Conservation (phyloP, 371 early-diverging fungal genomes). For the Polyrhizophydium stewartii region DNA sequence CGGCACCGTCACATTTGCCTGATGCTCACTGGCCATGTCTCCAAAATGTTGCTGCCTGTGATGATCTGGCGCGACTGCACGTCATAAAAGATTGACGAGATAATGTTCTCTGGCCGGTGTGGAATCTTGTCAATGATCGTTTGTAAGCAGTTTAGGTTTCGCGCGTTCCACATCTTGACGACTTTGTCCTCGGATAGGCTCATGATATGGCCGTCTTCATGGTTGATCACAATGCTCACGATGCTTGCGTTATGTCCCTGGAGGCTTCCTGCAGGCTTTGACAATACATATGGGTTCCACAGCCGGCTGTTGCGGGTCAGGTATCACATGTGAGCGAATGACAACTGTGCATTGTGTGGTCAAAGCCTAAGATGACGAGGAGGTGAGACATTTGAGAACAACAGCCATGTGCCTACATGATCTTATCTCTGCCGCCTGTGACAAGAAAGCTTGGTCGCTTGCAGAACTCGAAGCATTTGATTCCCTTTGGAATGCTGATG, state of each 20-base stretch:
- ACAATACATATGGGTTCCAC: conserved; percentile 58
- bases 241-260: conserved; percentile 46
- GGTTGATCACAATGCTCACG: conserved; percentile 40
- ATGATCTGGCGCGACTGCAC: conserved; percentile 36
- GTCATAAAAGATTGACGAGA: conserved; percentile 46
- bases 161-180: conserved; percentile 51
- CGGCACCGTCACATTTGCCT: no score
- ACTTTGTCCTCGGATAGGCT: conserved; percentile 50
- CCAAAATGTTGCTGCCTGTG: conserved; percentile 44
- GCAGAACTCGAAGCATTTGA: conserved; percentile 51
- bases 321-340: no score
- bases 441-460: conserved; percentile 54
- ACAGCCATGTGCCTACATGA: conserved; percentile 26
- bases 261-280: conserved; percentile 51
- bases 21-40: conserved; percentile 38
- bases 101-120: conserved; percentile 47
- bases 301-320: conserved; percentile 34
- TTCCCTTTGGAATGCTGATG: conserved; percentile 48
- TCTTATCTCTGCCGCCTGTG: conserved; percentile 53
- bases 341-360: conserved; percentile 1
- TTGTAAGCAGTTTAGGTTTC: conserved; percentile 48
- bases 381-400: no score
- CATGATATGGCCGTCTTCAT: conserved; percentile 49
- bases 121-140: conserved; percentile 48
- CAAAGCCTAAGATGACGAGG: no score